phyloP scores from a whole-genome alignment of 345 rosid species.

The Lepidium sativum region DNA sequence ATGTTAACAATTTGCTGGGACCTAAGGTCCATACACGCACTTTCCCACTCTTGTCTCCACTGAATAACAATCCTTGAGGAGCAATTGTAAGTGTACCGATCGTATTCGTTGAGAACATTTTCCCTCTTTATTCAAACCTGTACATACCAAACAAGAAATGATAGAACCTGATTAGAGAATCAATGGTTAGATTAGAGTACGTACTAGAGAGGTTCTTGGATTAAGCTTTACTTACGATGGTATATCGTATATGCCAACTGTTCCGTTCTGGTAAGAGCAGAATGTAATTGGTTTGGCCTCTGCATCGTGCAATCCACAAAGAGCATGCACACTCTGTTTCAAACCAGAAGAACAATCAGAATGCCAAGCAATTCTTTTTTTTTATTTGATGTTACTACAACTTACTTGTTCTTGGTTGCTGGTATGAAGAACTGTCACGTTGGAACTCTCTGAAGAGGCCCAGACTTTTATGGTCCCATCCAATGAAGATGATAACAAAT shows the following conservation, averaged over 20 bases:
- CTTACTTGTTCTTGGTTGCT: slow-evolving; percentile 33
- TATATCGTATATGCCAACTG: slow-evolving; percentile 31
- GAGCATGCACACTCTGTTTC: slow-evolving; percentile 29
- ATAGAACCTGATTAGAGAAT: neutral
- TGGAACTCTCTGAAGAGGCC: slow-evolving; percentile 21
- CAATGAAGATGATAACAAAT: slow-evolving; percentile 42
- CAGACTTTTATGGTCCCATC: slow-evolving; percentile 45
- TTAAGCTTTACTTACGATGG: slow-evolving; percentile 31
- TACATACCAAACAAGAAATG: neutral
- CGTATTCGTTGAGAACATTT: slow-evolving; percentile 31
- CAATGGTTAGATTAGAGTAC: neutral
- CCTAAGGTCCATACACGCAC: neutral
- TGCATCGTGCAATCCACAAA: slow-evolving; percentile 29
- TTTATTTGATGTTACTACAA: neutral
- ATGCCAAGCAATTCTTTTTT: neutral
- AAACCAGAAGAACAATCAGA: neutral
- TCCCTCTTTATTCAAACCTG: slow-evolving; percentile 38
- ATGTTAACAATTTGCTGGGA: neutral
- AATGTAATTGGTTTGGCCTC: slow-evolving; percentile 34
- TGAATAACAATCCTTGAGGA: slow-evolving; percentile 38
- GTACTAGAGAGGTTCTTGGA: neutral
- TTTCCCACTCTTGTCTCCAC: slow-evolving; percentile 43
- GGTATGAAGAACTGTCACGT: slow-evolving; percentile 23
- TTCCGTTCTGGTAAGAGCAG: slow-evolving; percentile 29
- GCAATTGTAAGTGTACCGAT: slow-evolving; percentile 30